These are phyloP conservation scores for Ceratonia siliqua DNA, from an alignment of 306 rosid species.

Conservation along the genomic window DNA sequence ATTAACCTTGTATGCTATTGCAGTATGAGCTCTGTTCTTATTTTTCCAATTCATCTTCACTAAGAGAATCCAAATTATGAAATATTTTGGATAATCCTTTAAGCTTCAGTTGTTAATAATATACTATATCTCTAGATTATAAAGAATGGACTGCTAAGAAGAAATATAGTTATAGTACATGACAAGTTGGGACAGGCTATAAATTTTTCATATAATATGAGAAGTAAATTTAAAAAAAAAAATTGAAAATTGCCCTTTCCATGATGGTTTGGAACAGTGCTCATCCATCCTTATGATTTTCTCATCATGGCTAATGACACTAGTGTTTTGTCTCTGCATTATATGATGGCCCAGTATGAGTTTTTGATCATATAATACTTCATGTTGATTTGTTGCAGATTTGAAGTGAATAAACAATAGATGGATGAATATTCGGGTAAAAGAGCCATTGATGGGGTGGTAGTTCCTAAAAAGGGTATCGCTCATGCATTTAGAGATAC, in stretches of 20 bases:
- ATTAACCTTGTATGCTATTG: background rate
- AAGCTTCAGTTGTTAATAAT: background rate
- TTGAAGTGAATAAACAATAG: conserved; percentile 43
- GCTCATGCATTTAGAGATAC: conserved; percentile 68
- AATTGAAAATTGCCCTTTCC: too few relatives aligned
- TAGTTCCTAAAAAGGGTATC: conserved; percentile 71
- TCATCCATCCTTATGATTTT: background rate
- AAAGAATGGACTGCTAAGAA: background rate
- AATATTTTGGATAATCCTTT: background rate
- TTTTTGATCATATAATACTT: conserved; percentile 6
- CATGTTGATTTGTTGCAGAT: conserved; percentile 46
- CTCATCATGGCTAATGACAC: background rate
- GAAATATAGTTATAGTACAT: background rate
- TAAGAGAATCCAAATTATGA: conserved; percentile 23
- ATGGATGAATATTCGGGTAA: conserved; percentile 90
- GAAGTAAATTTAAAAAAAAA: background rate
- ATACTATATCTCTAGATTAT: background rate
- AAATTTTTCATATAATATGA: background rate
- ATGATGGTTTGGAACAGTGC: background rate
- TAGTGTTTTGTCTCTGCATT: background rate
- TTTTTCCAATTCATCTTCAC: background rate
- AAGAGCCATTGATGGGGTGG: conserved; percentile 60
- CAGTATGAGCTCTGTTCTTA: conserved; percentile 5
- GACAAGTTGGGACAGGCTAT: background rate
- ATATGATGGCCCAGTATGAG: background rate